Evolutionary conservation across 148 eudicot genomes (phyloP), one percentile per base, ranked within the genome.

Genomic region (Arctostaphylos glauca): DNA sequence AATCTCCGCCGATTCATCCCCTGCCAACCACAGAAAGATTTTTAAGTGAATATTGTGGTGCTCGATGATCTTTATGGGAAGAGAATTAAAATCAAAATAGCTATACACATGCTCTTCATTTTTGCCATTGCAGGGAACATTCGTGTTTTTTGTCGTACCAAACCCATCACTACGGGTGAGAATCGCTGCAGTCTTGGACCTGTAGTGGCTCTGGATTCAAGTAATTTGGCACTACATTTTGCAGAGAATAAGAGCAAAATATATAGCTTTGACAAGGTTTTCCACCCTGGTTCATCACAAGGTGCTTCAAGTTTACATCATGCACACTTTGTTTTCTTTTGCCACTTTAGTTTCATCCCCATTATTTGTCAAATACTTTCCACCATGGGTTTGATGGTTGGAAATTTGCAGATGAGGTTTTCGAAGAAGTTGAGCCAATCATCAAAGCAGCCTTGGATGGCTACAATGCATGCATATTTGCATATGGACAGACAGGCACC

Each of bases 391-490:
- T 64, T 64, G 70, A 64, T 25, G 10, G 70, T 23, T 64, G 70
- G 25, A 64, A 64, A 64, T 64, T 64, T 62, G 23, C 70, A 64
- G 70, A 64, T 64, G 70, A 64, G 38, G 70, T 64, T 64, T 64
- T 64, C 2, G 41, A 64, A 23, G 70, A 64, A 64, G 70, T 64
- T 64, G 70, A 64, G 70, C 70, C 70, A 2, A 41, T 64, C 10
- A 64, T 64, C 70, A 64, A 64, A 64, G 23, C 70, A 9, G 14
- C 70, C 70, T 25, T 64, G 70, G 70, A 64, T 64, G 70, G 70
- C 14, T 64, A 64, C 70, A 64, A 64, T 64, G 43, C 70, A 23
- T 64, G 70, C 41, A 25, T 64, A 23, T 64, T 64, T 64, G 70
- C 70, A 23, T 64, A 23, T 64, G 70, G 70, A 41, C 70, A 64